These are phyloP conservation scores for Arthrobotrys pseudoclavata DNA, from an alignment of 2,329 filamentous ascomycete species.

Conservation along the genomic window DNA sequence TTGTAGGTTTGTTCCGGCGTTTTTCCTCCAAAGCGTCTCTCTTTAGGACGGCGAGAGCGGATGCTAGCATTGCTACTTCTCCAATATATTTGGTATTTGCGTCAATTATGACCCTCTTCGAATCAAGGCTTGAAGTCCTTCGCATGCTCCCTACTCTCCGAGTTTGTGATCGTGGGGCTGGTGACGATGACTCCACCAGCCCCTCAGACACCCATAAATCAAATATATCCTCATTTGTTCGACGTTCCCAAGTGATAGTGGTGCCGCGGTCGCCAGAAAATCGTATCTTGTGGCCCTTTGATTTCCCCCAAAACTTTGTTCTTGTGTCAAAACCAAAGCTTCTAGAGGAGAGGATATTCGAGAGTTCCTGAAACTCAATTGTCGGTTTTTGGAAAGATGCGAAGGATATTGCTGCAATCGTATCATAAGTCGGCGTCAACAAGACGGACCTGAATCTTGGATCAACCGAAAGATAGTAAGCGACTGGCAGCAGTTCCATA, in stretches of 20 bases:
- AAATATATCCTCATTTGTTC: slow-evolving; percentile 43
- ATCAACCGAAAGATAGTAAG: slow-evolving; percentile 57
- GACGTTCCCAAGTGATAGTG: slow-evolving; percentile 41
- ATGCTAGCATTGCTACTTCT: slow-evolving; percentile 51
- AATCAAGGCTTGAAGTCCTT: slow-evolving; percentile 43
- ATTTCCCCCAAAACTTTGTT: slow-evolving; percentile 33
- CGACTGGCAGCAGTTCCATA: slow-evolving; percentile 48
- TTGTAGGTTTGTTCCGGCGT: slow-evolving; percentile 39
- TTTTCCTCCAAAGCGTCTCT: slow-evolving; percentile 52
- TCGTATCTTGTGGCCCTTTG: slow-evolving; percentile 40
- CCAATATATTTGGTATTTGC: slow-evolving; percentile 50
- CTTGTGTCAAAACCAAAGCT: slow-evolving; percentile 14
- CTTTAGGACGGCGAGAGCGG: slow-evolving; percentile 47
- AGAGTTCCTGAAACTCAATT: slow-evolving; percentile 33
- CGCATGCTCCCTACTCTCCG: slow-evolving; percentile 52
- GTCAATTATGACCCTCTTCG: slow-evolving; percentile 48
- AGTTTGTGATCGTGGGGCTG: slow-evolving; percentile 27
- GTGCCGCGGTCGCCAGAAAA: slow-evolving; percentile 39
- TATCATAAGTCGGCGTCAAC: slow-evolving; percentile 44
- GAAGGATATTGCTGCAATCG: slow-evolving; percentile 53
- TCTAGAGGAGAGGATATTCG: slow-evolving; percentile 15
- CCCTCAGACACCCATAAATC: slow-evolving; percentile 52
- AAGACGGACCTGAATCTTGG: slow-evolving; percentile 53
- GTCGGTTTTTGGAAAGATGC: slow-evolving; percentile 48
- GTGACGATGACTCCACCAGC: slow-evolving; percentile 19